Percentiles rank a stretch among this genome's conserved stretches.
Conservation (phyloP, 2,329 filamentous ascomycete species). For the Polytolypa hystricis region DNA sequence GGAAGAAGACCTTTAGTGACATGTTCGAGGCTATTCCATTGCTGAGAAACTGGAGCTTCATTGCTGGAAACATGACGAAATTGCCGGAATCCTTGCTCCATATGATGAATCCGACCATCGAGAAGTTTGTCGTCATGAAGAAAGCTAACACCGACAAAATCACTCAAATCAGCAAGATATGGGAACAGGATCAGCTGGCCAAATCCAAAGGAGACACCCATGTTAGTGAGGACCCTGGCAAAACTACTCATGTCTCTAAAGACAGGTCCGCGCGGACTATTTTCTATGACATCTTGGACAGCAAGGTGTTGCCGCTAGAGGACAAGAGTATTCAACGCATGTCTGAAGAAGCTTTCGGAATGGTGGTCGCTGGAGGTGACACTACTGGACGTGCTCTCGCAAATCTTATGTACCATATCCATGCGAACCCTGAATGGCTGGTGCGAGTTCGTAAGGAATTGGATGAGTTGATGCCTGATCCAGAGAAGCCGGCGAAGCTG, state of each 20-base stretch:
- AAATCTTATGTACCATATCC: neutral
- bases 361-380: conserved; percentile 1
- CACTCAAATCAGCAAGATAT: neutral
- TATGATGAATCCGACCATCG: too few species aligned
- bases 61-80: neutral
- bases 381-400: neutral
- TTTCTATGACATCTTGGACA: conserved; percentile 3
- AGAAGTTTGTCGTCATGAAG: neutral
- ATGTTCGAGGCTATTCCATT: too few species aligned
- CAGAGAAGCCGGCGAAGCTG: conserved; percentile 1
- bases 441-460: neutral
- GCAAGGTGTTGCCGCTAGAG: neutral
- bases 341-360: neutral
- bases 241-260: neutral
- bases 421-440: conserved; percentile 4
- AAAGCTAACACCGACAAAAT: neutral
- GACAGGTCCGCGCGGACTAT: neutral
- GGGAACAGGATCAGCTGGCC: neutral
- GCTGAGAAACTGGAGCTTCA: neutral
- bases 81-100: too few species aligned
- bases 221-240: neutral
- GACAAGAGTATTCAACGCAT: conserved; percentile 1
- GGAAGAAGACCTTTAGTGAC: too few species aligned
- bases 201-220: neutral
- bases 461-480: neutral